Evolutionary conservation across 495 filamentous ascomycete genomes (phyloP).

Genomic region (Talaromyces borbonicus): DNA sequence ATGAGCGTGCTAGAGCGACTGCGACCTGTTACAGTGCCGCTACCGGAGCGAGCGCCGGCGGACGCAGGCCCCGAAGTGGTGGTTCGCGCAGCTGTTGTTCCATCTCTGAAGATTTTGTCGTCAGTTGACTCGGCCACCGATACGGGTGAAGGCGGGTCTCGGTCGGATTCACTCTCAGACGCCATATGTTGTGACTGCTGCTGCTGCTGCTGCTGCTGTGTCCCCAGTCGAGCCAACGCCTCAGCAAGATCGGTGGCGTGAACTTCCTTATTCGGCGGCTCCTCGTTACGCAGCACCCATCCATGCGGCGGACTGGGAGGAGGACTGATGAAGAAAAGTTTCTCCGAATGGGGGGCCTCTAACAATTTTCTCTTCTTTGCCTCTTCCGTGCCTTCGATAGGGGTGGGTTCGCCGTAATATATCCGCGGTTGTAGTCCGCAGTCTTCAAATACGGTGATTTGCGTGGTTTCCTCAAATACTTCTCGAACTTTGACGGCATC

Average conservation of each 20-base stretch:
- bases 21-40: too few relatives aligned
- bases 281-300: conserved; percentile 85
- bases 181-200: conserved; percentile 9
- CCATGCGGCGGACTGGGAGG: conserved; percentile 86
- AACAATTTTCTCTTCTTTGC: conserved; percentile 47
- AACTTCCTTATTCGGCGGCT: conserved; percentile 86
- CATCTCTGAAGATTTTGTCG: conserved; percentile 8
- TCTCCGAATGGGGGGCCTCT: conserved; percentile 71
- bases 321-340: conserved; percentile 95
- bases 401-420: conserved; percentile 81
- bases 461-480: conserved; percentile 32
- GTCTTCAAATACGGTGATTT: conserved; percentile 42
- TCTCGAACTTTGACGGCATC: conserved; percentile 65
- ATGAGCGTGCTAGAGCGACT: conserved; percentile 60
- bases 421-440: conserved; percentile 57
- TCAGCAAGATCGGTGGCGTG: conserved; percentile 81
- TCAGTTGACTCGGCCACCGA: conserved; percentile 24
- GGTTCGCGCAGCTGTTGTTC: conserved; percentile 13
- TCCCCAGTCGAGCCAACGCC: conserved; percentile 62
- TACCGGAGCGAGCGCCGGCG: conserved; percentile 9
- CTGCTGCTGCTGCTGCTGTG: conserved; percentile 21
- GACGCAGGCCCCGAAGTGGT: conserved; percentile 30
- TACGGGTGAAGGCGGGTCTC: conserved; percentile 26
- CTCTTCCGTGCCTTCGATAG: conserved; percentile 48
- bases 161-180: conserved; percentile 12